Percentiles rank a stretch among this genome's conserved stretches.
These are phyloP conservation scores for Conticribra weissflogii DNA, from an alignment of 108 stramenopile genomes.

Conservation along the genomic window DNA sequence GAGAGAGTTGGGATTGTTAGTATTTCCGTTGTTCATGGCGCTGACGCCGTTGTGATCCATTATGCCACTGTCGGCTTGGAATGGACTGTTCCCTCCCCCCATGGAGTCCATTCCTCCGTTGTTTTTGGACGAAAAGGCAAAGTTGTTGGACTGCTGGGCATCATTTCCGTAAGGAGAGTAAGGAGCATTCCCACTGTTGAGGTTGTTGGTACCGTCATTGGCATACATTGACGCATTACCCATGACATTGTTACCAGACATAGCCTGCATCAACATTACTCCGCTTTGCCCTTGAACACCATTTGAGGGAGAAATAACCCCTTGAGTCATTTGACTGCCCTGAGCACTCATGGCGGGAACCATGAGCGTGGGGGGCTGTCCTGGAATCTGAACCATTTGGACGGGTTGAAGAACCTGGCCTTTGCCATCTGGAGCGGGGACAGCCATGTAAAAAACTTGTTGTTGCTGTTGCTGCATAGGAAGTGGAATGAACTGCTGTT, in stretches of 20 bases:
- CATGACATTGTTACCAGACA: constrained; percentile 7
- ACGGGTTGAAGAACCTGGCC: constrained; percentile 80
- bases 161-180: constrained; percentile 25
- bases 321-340: neutral
- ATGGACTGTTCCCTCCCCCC: neutral
- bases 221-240: constrained; percentile 8
- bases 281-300: constrained; percentile 1
- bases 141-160: constrained; percentile 26
- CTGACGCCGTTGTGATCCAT: constrained; percentile 7
- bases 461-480: constrained; percentile 34
- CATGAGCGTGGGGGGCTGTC: constrained; percentile 40
- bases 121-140: constrained; percentile 13
- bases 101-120: neutral
- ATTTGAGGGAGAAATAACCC: neutral
- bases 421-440: constrained; percentile 86
- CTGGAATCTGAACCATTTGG: constrained; percentile 52
- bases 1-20: constrained; percentile 33
- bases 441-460: constrained; percentile 91
- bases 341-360: constrained; percentile 27
- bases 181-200: constrained; percentile 5
- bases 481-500: constrained; percentile 38
- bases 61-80: constrained; percentile 6
- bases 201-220: constrained; percentile 10
- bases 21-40: constrained; percentile 15
- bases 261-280: constrained; percentile 6